These are phyloP conservation scores for Drechmeria coniospora DNA, from an alignment of 2,329 filamentous ascomycete species.

Conservation along the genomic window DNA sequence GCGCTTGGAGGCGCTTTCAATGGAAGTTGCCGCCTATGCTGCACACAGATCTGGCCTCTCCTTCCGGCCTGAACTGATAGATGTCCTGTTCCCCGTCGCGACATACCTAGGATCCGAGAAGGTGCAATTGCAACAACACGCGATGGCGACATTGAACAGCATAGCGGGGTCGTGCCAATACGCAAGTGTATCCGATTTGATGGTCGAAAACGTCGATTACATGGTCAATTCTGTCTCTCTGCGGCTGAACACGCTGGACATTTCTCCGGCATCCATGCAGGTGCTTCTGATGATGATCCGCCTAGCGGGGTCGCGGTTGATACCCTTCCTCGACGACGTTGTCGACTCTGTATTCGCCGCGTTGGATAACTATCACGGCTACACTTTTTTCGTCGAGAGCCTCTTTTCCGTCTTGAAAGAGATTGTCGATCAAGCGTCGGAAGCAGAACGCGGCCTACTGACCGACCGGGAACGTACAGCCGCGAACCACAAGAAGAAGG, in stretches of 20 bases:
- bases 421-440: constrained; percentile 68
- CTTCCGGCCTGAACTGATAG: constrained; percentile 77
- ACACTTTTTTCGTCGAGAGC: constrained; percentile 68
- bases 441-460: constrained; percentile 33
- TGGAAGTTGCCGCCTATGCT: constrained; percentile 68
- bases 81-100: constrained; percentile 80
- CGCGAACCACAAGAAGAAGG: constrained; percentile 27
- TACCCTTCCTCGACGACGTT: constrained; percentile 85
- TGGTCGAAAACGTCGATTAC: constrained; percentile 89
- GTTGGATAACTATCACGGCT: constrained; percentile 90
- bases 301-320: constrained; percentile 62
- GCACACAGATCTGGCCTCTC: constrained; percentile 48
- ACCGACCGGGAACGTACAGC: constrained; percentile 20
- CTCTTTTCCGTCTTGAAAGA: constrained; percentile 72
- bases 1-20: constrained; percentile 60
- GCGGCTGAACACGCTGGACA: constrained; percentile 79
- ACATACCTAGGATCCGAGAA: constrained; percentile 68
- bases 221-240: constrained; percentile 86
- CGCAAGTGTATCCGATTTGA: constrained; percentile 54
- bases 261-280: constrained; percentile 79
- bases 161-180: constrained; percentile 68
- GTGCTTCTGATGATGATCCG: constrained; percentile 90
- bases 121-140: constrained; percentile 56
- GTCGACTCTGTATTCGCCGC: constrained; percentile 83
- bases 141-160: constrained; percentile 67